Evolutionary conservation across 345 rosid species (phyloP), one percentile per base, ranked within the genome.

Genomic region (Triadica sebifera): DNA sequence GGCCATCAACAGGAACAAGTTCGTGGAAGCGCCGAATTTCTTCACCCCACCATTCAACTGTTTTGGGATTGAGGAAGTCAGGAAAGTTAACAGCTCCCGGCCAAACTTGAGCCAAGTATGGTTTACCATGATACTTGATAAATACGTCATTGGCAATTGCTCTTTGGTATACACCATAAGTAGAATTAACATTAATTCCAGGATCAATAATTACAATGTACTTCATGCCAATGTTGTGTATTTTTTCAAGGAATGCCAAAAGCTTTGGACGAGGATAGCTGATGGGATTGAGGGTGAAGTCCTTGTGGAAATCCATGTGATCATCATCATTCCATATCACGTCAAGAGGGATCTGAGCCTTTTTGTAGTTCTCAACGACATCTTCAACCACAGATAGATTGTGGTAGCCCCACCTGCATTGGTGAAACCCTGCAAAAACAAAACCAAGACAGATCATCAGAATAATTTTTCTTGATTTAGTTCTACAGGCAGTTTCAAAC

Each of bases 311-410:
- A 1, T 95, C 99, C 99, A 93, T 95, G 87, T 95, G 97, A 86
- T 95, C 98, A 73, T 91, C 99, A 64, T 95, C 99, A 49, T 89
- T 95, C 98, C 98, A 93, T 17, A 93, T 93, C 61, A 95, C 98
- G 57, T 95, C 98, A 5, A 91, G 96, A 2, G 98, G 99, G 77
- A 95, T 95, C 77, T 87, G 77, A 7, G 97, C 94, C 80, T 87
- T 89, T 59, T 87, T 71, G 87, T 95, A 95, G 82, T 81, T 93
- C 20, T 82, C 94, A 2, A 95, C 99, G 11, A 95, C 99, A 22
- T 95, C 98, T 85, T 95, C 99, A 4, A 93, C 87, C 3, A 93
- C 98, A 19, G 99, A 93, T 53, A 95, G 79, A 81, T 95, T 95
- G 78, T 81, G 98, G 85, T 95, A 95, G 60, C 98, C 99, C 99